phyloP scores from a whole-genome alignment of 306 rosid genomes.

The Luffa acutangula region DNA sequence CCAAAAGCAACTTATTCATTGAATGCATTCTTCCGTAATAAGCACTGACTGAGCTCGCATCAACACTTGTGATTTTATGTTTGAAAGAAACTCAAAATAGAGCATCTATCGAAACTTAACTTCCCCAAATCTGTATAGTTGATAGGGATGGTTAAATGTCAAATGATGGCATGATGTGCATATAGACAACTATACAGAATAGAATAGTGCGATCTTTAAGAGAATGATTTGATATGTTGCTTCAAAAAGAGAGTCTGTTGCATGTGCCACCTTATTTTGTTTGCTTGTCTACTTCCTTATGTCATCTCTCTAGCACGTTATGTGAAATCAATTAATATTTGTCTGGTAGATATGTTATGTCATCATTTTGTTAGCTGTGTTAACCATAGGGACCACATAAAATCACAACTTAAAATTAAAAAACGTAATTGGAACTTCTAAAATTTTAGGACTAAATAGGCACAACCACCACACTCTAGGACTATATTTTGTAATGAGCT shows the following conservation, averaged over 20 bases:
- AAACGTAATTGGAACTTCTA: too few species aligned
- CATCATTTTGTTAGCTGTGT: not conserved
- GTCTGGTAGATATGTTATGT: not conserved
- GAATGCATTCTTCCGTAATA: too few species aligned
- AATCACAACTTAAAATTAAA: not conserved
- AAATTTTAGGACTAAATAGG: not conserved
- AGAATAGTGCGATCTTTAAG: not conserved
- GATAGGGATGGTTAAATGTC: not conserved
- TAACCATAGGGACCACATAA: not conserved
- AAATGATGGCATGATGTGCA: not conserved
- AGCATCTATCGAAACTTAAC: too few species aligned
- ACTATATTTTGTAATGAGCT: too few species aligned
- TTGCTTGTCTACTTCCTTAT: not conserved
- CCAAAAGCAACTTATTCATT: too few species aligned
- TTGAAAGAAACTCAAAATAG: too few species aligned
- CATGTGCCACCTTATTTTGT: not conserved
- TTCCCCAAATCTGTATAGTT: too few species aligned
- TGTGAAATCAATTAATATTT: not conserved
- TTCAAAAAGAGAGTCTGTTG: not conserved
- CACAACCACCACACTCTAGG: too few species aligned
- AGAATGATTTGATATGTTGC: too few species aligned
- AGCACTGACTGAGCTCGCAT: too few species aligned
- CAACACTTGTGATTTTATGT: too few species aligned
- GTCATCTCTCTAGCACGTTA: not conserved
- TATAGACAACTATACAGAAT: not conserved